Conservation (phyloP, 768 basidiomycete genomes). For the Lyophyllum semitale region DNA sequence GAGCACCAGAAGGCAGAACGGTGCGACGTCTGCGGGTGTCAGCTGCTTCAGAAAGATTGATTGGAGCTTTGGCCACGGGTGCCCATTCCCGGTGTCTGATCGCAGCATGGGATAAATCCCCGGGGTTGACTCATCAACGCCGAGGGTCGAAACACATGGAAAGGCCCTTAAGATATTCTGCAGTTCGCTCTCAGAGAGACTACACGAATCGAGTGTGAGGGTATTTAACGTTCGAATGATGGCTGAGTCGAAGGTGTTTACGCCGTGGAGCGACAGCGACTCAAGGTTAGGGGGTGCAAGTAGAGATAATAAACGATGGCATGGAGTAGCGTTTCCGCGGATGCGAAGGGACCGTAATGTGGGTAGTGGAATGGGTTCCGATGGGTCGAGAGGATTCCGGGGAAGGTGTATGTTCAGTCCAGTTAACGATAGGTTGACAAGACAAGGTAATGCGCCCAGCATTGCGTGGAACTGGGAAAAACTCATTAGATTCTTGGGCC, state of each 20-base stretch:
- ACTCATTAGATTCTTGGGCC: constrained; percentile 34
- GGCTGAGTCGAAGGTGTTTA: constrained; percentile 35
- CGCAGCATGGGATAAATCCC: constrained; percentile 30
- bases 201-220: constrained; percentile 35
- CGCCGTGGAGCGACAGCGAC: constrained; percentile 32
- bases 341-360: constrained; percentile 42
- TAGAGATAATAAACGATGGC: constrained; percentile 36
- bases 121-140: constrained; percentile 34
- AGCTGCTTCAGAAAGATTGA: constrained; percentile 36
- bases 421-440: constrained; percentile 44
- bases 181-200: constrained; percentile 32
- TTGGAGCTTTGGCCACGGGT: constrained; percentile 37
- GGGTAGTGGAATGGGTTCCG: constrained; percentile 32
- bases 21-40: constrained; percentile 27
- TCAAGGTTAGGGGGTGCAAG: constrained; percentile 38
- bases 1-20: constrained; percentile 32
- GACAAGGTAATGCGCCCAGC: constrained; percentile 32
- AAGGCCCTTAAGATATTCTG: constrained; percentile 33
- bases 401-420: constrained; percentile 37
- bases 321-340: constrained; percentile 33
- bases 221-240: constrained; percentile 33
- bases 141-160: constrained; percentile 33
- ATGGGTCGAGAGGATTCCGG: constrained; percentile 28
- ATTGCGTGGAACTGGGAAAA: constrained; percentile 36
- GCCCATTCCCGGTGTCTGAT: constrained; percentile 5